Conservation (phyloP, 768 basidiomycete genomes). For the Infundibulicybe gibba region DNA sequence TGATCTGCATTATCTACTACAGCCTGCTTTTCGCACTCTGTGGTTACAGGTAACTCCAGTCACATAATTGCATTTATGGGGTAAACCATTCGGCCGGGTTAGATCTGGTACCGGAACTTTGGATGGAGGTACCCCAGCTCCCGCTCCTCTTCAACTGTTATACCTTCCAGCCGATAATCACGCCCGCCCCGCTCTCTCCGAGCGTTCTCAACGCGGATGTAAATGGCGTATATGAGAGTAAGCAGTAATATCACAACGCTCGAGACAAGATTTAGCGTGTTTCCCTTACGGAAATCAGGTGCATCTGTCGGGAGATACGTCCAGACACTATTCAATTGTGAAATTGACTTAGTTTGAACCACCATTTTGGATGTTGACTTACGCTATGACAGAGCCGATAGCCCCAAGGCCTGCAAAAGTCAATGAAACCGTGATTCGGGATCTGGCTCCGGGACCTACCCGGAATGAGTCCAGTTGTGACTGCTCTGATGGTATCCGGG, state of each 20-base stretch:
- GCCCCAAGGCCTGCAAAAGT: slow-evolving; percentile 32
- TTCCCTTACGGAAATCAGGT: slow-evolving; percentile 44
- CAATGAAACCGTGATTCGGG: background rate
- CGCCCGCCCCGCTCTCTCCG: slow-evolving; percentile 39
- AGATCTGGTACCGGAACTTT: slow-evolving; percentile 35
- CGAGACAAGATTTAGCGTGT: slow-evolving; percentile 39
- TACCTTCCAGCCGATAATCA: slow-evolving; percentile 35
- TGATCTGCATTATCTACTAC: too few species aligned
- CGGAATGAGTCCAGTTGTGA: slow-evolving; percentile 40
- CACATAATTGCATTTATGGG: too few species aligned
- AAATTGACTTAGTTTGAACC: background rate
- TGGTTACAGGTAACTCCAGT: too few species aligned
- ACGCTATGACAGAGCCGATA: slow-evolving; percentile 43
- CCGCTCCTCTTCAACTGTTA: slow-evolving; percentile 30
- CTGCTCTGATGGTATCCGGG: slow-evolving; percentile 44
- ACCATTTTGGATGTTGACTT: slow-evolving; percentile 7
- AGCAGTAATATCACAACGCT: slow-evolving; percentile 26
- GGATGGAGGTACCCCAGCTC: slow-evolving; percentile 44
- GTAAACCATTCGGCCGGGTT: background rate
- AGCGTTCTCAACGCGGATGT: slow-evolving; percentile 37
- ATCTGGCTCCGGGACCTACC: slow-evolving; percentile 15
- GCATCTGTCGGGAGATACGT: slow-evolving; percentile 43
- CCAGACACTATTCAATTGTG: slow-evolving; percentile 31
- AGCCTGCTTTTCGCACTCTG: too few species aligned
- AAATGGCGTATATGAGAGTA: slow-evolving; percentile 24